Conservation (phyloP, 371 early-diverging fungal genomes). For the Syncephalastrum racemosum region DNA sequence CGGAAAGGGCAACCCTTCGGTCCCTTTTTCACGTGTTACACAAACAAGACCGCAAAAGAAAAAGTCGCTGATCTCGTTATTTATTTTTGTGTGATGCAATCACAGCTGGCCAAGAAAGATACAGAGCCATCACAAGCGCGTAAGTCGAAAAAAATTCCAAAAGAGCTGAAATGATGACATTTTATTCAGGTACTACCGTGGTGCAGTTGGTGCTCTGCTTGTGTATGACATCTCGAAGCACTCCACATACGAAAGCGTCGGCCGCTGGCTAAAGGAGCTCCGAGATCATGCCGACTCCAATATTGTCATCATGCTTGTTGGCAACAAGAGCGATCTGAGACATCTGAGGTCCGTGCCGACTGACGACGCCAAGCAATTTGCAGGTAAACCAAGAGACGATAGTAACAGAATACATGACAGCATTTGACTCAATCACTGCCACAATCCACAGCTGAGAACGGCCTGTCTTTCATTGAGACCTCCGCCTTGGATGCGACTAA, state of each 20-base stretch:
- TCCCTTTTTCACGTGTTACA: no score
- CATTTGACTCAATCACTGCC: neutral
- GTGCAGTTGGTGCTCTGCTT: constrained; percentile 98
- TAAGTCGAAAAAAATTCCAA: constrained; percentile 46
- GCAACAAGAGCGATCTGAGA: constrained; percentile 99
- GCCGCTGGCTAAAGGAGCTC: constrained; percentile 98
- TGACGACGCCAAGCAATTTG: constrained; percentile 96
- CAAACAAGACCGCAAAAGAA: no score
- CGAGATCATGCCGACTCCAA: constrained; percentile 97
- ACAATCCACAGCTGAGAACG: constrained; percentile 71
- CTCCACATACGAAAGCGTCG: constrained; percentile 92
- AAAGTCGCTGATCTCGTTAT: no score
- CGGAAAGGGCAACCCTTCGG: no score
- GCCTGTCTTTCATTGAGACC: constrained; percentile 92
- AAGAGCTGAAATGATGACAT: neutral
- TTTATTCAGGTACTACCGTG: constrained; percentile 92
- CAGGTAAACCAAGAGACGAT: constrained; percentile 56
- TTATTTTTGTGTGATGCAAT: constrained; percentile 4
- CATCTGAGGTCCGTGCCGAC: constrained; percentile 95
- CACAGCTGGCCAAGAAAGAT: constrained; percentile 88
- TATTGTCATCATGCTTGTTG: constrained; percentile 99
- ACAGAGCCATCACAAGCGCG: constrained; percentile 89
- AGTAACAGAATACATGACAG: neutral
- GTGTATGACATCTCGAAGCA: constrained; percentile 99
- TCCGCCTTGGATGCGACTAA: constrained; percentile 94